Base-by-base conservation (phyloP, 2,329 filamentous ascomycete genomes). In the Cytospora chrysosperma region DNA sequence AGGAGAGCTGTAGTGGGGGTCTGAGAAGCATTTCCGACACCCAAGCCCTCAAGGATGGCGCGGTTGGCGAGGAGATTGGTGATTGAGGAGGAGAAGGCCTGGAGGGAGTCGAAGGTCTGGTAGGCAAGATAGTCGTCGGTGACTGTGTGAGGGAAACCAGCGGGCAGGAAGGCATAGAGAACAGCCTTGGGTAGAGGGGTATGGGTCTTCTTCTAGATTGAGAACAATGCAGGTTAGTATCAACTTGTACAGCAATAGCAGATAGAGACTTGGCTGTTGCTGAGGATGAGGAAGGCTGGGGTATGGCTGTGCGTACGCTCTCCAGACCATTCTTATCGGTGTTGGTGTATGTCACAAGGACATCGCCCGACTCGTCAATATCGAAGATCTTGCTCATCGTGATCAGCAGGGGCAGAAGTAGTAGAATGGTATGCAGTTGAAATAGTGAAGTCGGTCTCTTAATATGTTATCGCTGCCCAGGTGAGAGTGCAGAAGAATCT, bases 91-190 rank as follows among this genome's bases (percentile, higher is more conserved):
- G 90, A 91, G 75, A 95, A 94, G 30, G 91, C 91, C 76, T 95
- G 91, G 1, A 94, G 81, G 0, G 91, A 93, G 77, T 95, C 91
- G 71, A 79, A 87, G 54, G 80, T 81, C 70, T 83, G 88, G 74
- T 85, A 96, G 78, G 88, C 82, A 5, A 92, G 80, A 75, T 97
- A 97, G 75, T 97, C 93, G 17, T 85, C 79, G 1, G 90, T 94
- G 32, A 97, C 93, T 56, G 89, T 95, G 68, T 93, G 85, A 0
- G 93, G 93, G 75, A 89, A 97, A n/a, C 93, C 93, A 1, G 90
- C 88, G 0, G 93, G 93, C 1, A 97, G 82, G 72, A 97, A 96
- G 30, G 93, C 85, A 68, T 92, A 88, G 50, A 93, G 72, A 10
- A 80, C 62, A 19, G 73, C 72, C 65, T 79, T 80, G 66, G 71